Base-by-base conservation (phyloP, 371 early-diverging fungal species). In the Spraguea lophii region DNA sequence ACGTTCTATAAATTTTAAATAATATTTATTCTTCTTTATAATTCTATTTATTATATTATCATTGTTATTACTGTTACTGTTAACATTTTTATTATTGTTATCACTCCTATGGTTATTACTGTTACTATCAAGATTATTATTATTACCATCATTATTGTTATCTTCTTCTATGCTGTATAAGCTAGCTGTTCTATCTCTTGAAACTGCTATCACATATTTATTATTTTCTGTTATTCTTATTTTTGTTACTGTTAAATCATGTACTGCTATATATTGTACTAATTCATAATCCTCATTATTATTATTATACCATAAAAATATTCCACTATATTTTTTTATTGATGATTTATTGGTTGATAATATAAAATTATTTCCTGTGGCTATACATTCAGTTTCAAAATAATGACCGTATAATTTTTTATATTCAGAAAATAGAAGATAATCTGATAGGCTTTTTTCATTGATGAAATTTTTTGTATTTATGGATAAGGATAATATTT, bases 271-370 rank as follows among this genome's bases (percentile, higher is more conserved):
- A 45, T 64, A 64, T 21, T 57, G 26, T 12, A 60, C n/a, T 10
- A 27, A 26, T 19, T 56, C 48, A 40, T 26, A 38, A 3, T 52
- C 15, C 16, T 48, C 16, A 50, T 54, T 47, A n/a, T n/a, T n/a
- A n/a, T n/a, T n/a, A n/a, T n/a, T n/a, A n/a, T n/a, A n/a, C 63
- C 63, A 62, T 15, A 64, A 26, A 57, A 61, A 64, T 25, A 64
- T 52, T 13, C 65, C 65, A 1, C 58, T 22, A 44, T 40, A 57
- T 30, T 52, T 57, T 36, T 45, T 53, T 3, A 26, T 30, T 22
- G 44, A 30, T 15, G 56, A 34, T 36, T 27, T 49, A 34, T 61
- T 64, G 17, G 43, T 45, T 9, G 52, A 50, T 26, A 65, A 46
- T 39, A 61, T 50, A 54, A 44, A 46, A 15, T 56, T 38, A 17